A percentile compares a stretch with the other conserved stretches of the same genome.
Evolutionary conservation across 257 asterid genomes (phyloP).

Genomic region (Perilla frutescens): DNA sequence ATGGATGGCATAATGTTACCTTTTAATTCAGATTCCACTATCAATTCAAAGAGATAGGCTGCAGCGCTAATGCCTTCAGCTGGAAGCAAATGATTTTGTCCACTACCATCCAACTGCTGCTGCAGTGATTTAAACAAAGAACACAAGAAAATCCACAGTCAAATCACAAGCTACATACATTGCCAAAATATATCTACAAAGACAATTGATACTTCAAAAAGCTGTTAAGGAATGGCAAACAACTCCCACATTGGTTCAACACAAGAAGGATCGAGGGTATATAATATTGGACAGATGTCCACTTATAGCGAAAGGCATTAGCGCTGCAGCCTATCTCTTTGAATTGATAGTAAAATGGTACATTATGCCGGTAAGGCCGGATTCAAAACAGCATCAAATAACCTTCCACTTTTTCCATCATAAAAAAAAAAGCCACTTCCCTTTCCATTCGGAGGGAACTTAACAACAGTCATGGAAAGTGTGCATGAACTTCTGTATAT

Average conservation of each 20-base stretch:
- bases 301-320: constrained; percentile 49
- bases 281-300: no score
- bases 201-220: not conserved
- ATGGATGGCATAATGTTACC: constrained; percentile 49
- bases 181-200: constrained; percentile 24
- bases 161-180: constrained; percentile 17
- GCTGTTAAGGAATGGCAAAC: not conserved
- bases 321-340: constrained; percentile 83
- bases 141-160: constrained; percentile 30
- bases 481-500: no score
- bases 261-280: no score
- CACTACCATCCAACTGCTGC: constrained; percentile 72
- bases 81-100: constrained; percentile 59
- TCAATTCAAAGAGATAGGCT: constrained; percentile 78
- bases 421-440: no score
- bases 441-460: no score
- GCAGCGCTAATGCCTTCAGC: constrained; percentile 85
- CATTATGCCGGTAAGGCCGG: no score
- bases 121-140: constrained; percentile 47
- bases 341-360: no score
- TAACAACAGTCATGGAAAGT: no score
- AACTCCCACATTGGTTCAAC: no score
- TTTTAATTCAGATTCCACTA: constrained; percentile 80
- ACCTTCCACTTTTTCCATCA: no score
- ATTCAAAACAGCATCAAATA: no score